Conservation (phyloP, 2,329 filamentous ascomycete genomes). For the Phoma sp. region DNA sequence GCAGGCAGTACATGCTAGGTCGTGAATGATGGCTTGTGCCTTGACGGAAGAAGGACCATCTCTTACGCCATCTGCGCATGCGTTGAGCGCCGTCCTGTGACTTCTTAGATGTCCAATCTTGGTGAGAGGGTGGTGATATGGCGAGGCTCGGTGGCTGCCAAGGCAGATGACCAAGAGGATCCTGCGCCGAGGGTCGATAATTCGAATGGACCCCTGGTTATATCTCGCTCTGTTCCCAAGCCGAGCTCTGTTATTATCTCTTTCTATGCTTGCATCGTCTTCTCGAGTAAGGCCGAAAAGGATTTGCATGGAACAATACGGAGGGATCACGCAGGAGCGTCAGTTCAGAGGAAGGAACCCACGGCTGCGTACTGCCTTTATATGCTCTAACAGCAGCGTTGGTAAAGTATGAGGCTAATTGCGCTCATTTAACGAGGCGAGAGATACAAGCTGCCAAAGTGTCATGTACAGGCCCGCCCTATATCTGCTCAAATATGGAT, state of each 20-base stretch:
- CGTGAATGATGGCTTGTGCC: background rate
- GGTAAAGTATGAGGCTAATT: constrained; percentile 1
- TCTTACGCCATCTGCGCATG: background rate
- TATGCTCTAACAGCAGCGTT: background rate
- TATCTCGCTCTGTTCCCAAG: background rate
- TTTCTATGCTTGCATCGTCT: too few relatives aligned
- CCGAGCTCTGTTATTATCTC: background rate
- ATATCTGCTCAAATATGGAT: constrained; percentile 11
- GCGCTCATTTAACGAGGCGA: constrained; percentile 1
- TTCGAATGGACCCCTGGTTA: background rate
- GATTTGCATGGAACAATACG: background rate
- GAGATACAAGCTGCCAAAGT: background rate
- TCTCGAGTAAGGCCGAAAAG: background rate
- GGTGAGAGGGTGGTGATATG: background rate
- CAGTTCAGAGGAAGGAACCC: background rate
- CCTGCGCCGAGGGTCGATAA: background rate
- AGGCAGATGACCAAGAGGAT: background rate
- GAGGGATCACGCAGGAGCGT: background rate
- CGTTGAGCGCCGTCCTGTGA: background rate
- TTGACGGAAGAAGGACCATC: background rate
- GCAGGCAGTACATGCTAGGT: background rate
- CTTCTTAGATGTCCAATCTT: background rate
- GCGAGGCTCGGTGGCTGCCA: background rate
- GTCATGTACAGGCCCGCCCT: background rate
- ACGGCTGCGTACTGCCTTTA: background rate